phyloP scores from a whole-genome alignment of 306 rosid genomes.

The Sphenostylis stenocarpa region DNA sequence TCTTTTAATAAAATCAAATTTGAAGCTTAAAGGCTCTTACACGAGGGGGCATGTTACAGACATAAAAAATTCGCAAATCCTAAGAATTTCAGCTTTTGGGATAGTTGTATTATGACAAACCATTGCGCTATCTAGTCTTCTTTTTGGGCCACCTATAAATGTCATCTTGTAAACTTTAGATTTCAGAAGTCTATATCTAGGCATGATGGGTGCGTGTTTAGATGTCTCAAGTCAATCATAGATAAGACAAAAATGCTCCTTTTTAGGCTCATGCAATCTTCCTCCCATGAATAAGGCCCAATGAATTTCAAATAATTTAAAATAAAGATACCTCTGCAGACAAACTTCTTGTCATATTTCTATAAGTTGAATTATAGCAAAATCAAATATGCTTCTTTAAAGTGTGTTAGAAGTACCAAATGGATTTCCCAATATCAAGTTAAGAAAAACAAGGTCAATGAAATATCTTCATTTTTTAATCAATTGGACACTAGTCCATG shows the following conservation, averaged over 20 bases:
- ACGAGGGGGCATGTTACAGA: not conserved
- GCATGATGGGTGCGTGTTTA: not conserved
- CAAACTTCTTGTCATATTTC: not conserved
- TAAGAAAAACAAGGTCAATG: not conserved
- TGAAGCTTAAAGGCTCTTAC: not conserved
- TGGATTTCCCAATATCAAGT: not conserved
- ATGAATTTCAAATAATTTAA: not conserved
- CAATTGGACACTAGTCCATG: not conserved
- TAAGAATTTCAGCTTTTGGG: not conserved
- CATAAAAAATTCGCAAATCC: not conserved
- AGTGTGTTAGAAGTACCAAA: conserved; percentile 8
- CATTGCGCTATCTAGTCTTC: not conserved
- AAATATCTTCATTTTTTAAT: not conserved
- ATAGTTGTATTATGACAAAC: not conserved
- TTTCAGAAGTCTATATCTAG: not conserved
- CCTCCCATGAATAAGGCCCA: not conserved
- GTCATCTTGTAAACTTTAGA: not conserved
- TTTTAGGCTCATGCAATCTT: not conserved
- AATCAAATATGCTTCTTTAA: not conserved
- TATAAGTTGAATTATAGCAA: not conserved
- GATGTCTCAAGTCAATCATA: not conserved
- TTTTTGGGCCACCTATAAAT: not conserved
- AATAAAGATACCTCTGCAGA: not conserved
- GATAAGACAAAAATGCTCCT: not conserved
- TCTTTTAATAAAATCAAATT: not conserved